phyloP scores from a whole-genome alignment of 2,329 filamentous ascomycete species.

The Fusarium sublunatum region DNA sequence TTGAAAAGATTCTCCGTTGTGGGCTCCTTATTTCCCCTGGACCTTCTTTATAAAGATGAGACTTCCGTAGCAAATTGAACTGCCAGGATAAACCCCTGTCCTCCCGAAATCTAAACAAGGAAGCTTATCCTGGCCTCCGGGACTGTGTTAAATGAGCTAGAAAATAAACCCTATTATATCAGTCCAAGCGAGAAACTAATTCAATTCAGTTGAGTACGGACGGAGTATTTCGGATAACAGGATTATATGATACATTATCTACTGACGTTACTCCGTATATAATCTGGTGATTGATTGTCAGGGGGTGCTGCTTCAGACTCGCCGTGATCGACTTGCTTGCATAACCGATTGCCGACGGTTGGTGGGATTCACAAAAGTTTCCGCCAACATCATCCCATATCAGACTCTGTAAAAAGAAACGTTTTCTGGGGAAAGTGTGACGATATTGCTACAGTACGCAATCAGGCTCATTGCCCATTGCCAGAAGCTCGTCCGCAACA shows the following conservation, averaged over 20 bases:
- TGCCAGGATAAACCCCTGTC: conserved; percentile 15
- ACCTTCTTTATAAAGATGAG: conserved; percentile 20
- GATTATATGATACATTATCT: too few relatives aligned
- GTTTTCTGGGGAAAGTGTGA: conserved; percentile 14
- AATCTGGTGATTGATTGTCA: conserved; percentile 22
- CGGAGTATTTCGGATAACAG: background rate
- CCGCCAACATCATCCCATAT: conserved; percentile 32
- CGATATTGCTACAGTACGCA: too few relatives aligned
- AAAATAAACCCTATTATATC: background rate
- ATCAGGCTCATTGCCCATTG: background rate
- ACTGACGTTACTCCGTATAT: background rate
- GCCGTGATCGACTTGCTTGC: conserved; percentile 33
- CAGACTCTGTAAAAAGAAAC: conserved; percentile 2
- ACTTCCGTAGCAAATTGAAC: conserved; percentile 26
- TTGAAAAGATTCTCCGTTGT: conserved; percentile 20
- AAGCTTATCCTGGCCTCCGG: conserved; percentile 13
- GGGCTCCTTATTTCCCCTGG: conserved; percentile 20
- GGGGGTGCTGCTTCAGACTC: conserved; percentile 15
- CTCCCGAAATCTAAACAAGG: conserved; percentile 38
- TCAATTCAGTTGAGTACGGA: background rate
- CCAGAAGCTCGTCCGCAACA: background rate
- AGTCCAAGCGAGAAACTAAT: conserved; percentile 5
- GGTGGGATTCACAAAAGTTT: conserved; percentile 9
- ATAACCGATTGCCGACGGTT: conserved; percentile 35
- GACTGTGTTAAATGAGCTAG: conserved; percentile 10